Percentiles rank a stretch among this genome's conserved stretches.
Conservation (phyloP, 768 basidiomycete genomes). For the Pleurotus tuoliensis region DNA sequence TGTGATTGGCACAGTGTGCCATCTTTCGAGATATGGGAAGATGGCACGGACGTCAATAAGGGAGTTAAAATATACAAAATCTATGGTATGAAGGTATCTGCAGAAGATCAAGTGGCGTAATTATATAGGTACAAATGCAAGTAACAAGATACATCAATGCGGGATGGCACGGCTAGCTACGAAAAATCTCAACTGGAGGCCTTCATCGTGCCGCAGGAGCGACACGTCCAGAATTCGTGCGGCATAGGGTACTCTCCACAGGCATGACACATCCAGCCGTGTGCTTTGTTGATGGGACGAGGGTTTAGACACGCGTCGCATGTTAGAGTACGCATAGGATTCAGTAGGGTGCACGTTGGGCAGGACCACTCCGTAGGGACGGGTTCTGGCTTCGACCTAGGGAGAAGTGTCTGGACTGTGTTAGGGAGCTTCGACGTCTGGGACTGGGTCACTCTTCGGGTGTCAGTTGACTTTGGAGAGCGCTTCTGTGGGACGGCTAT, state of each 20-base stretch:
- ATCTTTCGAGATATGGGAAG: constrained; percentile 23
- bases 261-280: constrained; percentile 60
- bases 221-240: constrained; percentile 72
- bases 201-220: constrained; percentile 68
- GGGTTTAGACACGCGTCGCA: constrained; percentile 58
- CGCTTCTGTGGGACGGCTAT: not conserved
- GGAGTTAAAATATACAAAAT: constrained; percentile 45
- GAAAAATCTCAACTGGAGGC: constrained; percentile 23
- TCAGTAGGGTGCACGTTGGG: constrained; percentile 62
- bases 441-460: too few species aligned
- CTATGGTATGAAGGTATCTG: constrained; percentile 14
- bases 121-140: too few species aligned
- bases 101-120: too few species aligned
- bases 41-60: constrained; percentile 28
- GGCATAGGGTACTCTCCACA: constrained; percentile 64
- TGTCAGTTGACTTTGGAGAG: not conserved
- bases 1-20: constrained; percentile 9
- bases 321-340: constrained; percentile 40
- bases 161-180: not conserved
- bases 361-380: constrained; percentile 46
- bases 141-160: too few species aligned
- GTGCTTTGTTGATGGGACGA: constrained; percentile 24
- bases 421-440: too few species aligned
- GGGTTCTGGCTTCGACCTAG: not conserved
- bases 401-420: not conserved